phyloP scores from a whole-genome alignment of 2,329 filamentous ascomycete species.

The Phyllosticta citribraziliensis region DNA sequence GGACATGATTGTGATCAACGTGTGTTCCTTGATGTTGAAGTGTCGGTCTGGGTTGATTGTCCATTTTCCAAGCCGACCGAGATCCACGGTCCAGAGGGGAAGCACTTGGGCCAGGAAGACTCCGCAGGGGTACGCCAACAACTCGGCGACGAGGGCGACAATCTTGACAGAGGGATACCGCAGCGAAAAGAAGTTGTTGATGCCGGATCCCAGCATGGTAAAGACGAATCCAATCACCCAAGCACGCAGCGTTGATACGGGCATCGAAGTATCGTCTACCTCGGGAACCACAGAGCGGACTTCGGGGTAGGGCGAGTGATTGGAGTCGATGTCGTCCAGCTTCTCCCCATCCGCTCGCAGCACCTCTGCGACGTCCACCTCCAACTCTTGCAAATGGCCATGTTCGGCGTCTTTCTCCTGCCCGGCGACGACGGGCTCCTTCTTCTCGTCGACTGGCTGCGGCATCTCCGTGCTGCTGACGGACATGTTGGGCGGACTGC shows the following conservation, averaged over 20 bases:
- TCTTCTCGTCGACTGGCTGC: constrained; percentile 1
- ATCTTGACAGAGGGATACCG: constrained; percentile 22
- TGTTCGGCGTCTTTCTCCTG: constrained; percentile 4
- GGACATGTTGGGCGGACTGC: not conserved
- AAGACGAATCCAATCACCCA: constrained; percentile 23
- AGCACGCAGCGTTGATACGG: constrained; percentile 4
- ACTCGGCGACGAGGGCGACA: constrained; percentile 20
- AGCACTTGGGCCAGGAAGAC: constrained; percentile 29
- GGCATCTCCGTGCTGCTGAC: not conserved
- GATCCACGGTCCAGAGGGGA: constrained; percentile 23
- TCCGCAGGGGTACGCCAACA: constrained; percentile 13
- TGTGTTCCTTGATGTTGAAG: constrained; percentile 55
- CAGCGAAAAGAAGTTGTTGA: constrained; percentile 23
- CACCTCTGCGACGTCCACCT: constrained; percentile 4
- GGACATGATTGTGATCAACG: constrained; percentile 54
- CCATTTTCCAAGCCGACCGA: constrained; percentile 44
- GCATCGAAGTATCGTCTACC: constrained; percentile 6
- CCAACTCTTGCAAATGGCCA: constrained; percentile 6
- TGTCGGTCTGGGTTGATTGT: constrained; percentile 43
- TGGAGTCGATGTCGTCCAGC: constrained; percentile 4
- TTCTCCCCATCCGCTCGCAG: constrained; percentile 1
- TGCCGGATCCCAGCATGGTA: constrained; percentile 16
- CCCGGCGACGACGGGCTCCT: not conserved
- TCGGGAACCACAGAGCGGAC: constrained; percentile 8
- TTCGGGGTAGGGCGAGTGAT: constrained; percentile 9